Base-by-base conservation (phyloP, 768 basidiomycete genomes). In the Tulasnella sp. region DNA sequence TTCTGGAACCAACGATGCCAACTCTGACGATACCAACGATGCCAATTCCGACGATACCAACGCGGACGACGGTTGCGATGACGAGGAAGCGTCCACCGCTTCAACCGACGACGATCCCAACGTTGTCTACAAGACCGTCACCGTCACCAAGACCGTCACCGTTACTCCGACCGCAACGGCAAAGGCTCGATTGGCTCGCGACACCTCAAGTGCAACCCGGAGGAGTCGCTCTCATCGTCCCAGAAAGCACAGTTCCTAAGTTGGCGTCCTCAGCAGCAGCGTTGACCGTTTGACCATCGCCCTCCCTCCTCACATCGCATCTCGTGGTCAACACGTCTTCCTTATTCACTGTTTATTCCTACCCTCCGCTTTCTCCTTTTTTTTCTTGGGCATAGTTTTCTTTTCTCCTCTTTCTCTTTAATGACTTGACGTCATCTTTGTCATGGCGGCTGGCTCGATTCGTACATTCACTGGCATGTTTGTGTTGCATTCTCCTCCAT, bases 261-360 rank as follows among this genome's bases (percentile, higher is more conserved):
- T 7, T 46, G 46, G 46, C 11, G 46, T 14, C 46, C 11, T 14
- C 58, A 60, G 22, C 58, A 60, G 58, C 58, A 60, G 58, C 9
- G n/a, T 60, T 60, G 58, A 22, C 9, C 16, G 16, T 60, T 14
- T 60, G 58, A 60, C 28, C 58, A 60, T 60, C 58, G 7, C 58
- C 24, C 58, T 60, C 58, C 58, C 58, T 28, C 14, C 9, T 37
- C 58, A 9, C 58, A 60, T 60, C 58, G 22, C 22, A 60, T 20
- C 18, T 60, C 58, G 58, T 60, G 58, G 58, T 60, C 58, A 60
- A 60, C 58, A 60, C 58, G 18, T 60, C 58, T 60, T 60, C 58
- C 58, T 60, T 60, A 60, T 60, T 60, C 58, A 60, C 58, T 60
- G 58, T 60, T 60, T 60, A 60, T 60, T 60, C 58, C 58, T 60